Percentiles rank a stretch among this genome's conserved stretches.
Conservation (phyloP, 2,329 filamentous ascomycete species). For the Calonectria pauciramosa region DNA sequence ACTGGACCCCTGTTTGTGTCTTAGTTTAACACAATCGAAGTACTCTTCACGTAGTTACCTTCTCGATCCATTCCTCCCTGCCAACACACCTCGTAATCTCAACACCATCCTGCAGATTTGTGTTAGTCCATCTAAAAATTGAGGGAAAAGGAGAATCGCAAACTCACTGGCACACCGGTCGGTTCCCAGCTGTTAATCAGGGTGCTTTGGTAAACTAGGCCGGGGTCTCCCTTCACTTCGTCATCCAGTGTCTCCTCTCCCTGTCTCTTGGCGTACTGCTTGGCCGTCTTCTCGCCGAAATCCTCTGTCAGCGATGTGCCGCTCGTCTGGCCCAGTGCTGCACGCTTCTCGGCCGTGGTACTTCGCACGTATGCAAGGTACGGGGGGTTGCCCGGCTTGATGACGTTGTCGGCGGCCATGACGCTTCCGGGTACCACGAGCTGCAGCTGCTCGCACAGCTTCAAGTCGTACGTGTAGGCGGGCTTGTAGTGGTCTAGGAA, state of each 20-base stretch:
- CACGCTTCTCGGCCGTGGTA: slow-evolving; percentile 71
- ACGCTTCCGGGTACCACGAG: slow-evolving; percentile 74
- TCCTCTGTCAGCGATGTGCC: slow-evolving; percentile 49
- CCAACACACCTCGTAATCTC: slow-evolving; percentile 74
- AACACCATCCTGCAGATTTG: slow-evolving; percentile 69
- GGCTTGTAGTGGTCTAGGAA: slow-evolving; percentile 89
- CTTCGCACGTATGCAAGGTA: slow-evolving; percentile 80
- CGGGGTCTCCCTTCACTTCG: slow-evolving; percentile 68
- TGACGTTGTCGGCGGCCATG: slow-evolving; percentile 78
- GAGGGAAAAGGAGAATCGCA: neutral
- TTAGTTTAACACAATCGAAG: neutral
- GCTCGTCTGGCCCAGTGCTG: slow-evolving; percentile 48
- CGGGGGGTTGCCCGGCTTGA: slow-evolving; percentile 78
- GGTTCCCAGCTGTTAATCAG: slow-evolving; percentile 77
- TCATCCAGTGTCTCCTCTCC: slow-evolving; percentile 54
- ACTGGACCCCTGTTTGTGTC: neutral
- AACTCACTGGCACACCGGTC: slow-evolving; percentile 73
- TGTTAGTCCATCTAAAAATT: slow-evolving; percentile 35
- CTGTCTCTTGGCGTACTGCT: slow-evolving; percentile 70
- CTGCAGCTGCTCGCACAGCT: slow-evolving; percentile 79
- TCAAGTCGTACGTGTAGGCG: slow-evolving; percentile 80
- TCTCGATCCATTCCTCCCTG: slow-evolving; percentile 39
- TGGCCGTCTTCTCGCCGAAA: slow-evolving; percentile 59
- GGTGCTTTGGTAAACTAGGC: slow-evolving; percentile 75
- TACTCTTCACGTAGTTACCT: slow-evolving; percentile 8